Conservation (phyloP, 768 basidiomycete species). For the Pholiota microspora region DNA sequence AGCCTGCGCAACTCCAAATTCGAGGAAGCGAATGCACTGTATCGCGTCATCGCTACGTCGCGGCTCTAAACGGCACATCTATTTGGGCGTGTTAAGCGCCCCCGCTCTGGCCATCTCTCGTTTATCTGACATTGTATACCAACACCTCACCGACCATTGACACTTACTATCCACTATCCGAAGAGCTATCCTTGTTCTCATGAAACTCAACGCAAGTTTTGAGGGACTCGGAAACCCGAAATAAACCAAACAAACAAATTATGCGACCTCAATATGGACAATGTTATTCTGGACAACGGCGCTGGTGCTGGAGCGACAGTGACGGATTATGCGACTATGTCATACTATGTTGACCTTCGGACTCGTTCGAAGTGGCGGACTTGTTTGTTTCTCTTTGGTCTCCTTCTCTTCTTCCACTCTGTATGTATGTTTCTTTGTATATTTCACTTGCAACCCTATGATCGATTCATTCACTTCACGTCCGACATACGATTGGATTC, state of each 20-base stretch:
- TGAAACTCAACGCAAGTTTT: no score
- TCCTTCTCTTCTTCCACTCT: not conserved
- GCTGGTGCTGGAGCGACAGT: not conserved
- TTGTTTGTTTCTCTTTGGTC: not conserved
- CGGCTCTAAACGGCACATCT: slow-evolving; percentile 29
- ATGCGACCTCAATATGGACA: not conserved
- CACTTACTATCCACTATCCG: slow-evolving; percentile 5
- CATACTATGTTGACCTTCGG: slow-evolving; percentile 3
- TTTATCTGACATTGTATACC: slow-evolving; percentile 9
- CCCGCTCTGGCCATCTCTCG: slow-evolving; percentile 11
- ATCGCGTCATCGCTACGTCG: slow-evolving; percentile 56
- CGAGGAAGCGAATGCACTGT: slow-evolving; percentile 75
- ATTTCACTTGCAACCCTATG: not conserved
- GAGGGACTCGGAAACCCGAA: no score
- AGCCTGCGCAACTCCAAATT: slow-evolving; percentile 68
- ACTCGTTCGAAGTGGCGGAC: not conserved
- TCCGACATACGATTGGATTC: not conserved
- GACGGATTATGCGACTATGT: slow-evolving; percentile 7
- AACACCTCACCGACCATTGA: slow-evolving; percentile 1
- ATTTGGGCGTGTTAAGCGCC: not conserved
- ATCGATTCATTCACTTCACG: not conserved
- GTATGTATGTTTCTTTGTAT: slow-evolving; percentile 10
- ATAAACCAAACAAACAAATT: not conserved
- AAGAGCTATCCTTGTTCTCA: not conserved
- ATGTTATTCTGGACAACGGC: not conserved